These are phyloP conservation scores for Collariella sp. DNA, from an alignment of 495 filamentous ascomycete genomes.

Conservation along the genomic window DNA sequence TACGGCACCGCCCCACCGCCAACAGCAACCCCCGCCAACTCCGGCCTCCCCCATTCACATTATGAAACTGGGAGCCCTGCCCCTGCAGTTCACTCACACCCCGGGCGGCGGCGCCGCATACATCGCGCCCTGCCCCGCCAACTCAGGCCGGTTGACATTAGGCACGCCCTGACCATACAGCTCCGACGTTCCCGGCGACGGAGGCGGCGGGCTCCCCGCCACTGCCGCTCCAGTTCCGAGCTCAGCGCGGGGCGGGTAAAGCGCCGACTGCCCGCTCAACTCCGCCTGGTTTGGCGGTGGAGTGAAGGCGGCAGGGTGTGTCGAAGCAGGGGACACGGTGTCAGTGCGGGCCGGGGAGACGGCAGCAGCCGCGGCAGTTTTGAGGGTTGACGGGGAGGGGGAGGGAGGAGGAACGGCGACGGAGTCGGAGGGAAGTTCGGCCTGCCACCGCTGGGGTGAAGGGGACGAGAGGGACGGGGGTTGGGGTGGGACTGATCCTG, in stretches of 20 bases:
- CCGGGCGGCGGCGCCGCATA: conserved; percentile 4
- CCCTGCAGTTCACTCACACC: conserved; percentile 17
- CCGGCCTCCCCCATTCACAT: conserved; percentile 10
- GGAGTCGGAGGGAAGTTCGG: conserved; percentile 28
- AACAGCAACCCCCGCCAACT: conserved; percentile 1
- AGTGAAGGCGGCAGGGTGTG: conserved; percentile 15
- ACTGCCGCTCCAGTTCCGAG: conserved; percentile 5
- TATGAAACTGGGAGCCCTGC: conserved; percentile 11
- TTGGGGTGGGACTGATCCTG: background rate
- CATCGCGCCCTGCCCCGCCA: conserved; percentile 21
- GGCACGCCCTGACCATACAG: conserved; percentile 25
- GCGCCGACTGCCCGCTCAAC: conserved; percentile 18
- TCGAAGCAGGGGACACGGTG: conserved; percentile 35
- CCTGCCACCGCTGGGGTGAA: conserved; percentile 22
- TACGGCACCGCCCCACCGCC: too few species aligned
- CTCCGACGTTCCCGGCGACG: conserved; percentile 15
- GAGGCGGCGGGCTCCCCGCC: background rate
- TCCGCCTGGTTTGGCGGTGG: conserved; percentile 23
- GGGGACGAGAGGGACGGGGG: background rate
- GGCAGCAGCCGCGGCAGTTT: conserved; percentile 11
- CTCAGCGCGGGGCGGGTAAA: conserved; percentile 11
- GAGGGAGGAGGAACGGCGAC: conserved; percentile 21
- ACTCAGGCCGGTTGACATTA: conserved; percentile 20
- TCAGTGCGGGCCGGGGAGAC: conserved; percentile 11
- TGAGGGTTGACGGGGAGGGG: conserved; percentile 24